A percentile compares a stretch with the other conserved stretches of the same genome.
phyloP scores from a whole-genome alignment of 306 rosid genomes.

The Sicyos baderoa region DNA sequence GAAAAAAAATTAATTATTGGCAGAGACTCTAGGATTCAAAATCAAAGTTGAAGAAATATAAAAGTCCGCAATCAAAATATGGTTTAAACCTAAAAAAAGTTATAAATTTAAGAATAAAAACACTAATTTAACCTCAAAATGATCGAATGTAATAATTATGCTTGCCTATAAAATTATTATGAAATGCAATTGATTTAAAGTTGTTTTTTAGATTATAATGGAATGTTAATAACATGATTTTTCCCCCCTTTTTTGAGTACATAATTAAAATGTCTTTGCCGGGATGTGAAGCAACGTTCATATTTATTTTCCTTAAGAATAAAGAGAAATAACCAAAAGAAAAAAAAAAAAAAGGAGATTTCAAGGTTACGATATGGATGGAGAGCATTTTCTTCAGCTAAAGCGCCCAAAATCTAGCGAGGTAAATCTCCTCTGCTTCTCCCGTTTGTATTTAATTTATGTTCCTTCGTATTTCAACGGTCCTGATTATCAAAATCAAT shows the following conservation, averaged over 20 bases:
- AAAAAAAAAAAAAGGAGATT: background rate
- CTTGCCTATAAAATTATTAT: too few species aligned
- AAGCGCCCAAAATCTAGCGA: background rate
- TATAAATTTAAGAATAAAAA: too few species aligned
- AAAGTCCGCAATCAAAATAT: too few species aligned
- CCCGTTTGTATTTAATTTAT: background rate
- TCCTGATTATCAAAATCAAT: background rate
- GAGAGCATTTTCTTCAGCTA: background rate
- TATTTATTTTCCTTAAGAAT: background rate
- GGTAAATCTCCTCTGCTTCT: background rate
- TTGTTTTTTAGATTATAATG: too few species aligned
- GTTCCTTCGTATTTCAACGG: slow-evolving; percentile 15
- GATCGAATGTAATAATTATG: too few species aligned
- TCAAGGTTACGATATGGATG: background rate
- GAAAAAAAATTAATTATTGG: too few species aligned
- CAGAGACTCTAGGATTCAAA: too few species aligned
- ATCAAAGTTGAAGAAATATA: too few species aligned
- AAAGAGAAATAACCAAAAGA: too few species aligned
- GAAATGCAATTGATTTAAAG: too few species aligned
- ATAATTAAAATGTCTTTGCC: slow-evolving; percentile 10
- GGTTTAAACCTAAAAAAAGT: too few species aligned
- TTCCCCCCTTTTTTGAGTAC: background rate
- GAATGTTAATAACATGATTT: background rate
- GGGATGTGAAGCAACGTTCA: slow-evolving; percentile 3
- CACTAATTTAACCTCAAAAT: too few species aligned